Percentiles rank a stretch among this genome's conserved stretches.
These are phyloP conservation scores for Phytopythium litorale DNA, from an alignment of 352 stramenopile species.

Conservation along the genomic window DNA sequence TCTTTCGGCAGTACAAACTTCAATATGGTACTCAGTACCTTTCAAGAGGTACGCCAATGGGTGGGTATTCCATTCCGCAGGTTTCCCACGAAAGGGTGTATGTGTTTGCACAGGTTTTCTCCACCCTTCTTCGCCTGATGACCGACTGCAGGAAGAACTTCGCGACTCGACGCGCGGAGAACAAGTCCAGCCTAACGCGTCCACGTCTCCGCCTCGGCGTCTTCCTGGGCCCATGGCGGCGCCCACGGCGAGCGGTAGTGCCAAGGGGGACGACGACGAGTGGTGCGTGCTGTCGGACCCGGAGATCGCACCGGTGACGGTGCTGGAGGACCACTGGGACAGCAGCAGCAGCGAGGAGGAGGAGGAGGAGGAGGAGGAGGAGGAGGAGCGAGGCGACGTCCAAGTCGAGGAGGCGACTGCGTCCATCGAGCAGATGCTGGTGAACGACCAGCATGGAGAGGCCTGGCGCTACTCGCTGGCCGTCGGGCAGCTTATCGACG, in stretches of 20 bases:
- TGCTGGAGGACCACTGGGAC: slow-evolving; percentile 9
- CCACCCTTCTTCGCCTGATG: too few species aligned
- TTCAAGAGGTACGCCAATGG: neutral
- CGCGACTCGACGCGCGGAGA: neutral
- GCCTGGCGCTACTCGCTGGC: slow-evolving; percentile 59
- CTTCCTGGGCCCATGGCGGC: neutral
- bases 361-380: neutral
- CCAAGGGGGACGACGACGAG: slow-evolving; percentile 4
- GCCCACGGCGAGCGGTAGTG: neutral
- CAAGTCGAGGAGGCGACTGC: slow-evolving; percentile 3
- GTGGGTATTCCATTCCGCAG: neutral
- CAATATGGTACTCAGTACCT: neutral
- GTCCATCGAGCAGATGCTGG: neutral
- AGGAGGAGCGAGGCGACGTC: neutral
- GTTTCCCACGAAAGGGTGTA: neutral
- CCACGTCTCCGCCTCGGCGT: neutral
- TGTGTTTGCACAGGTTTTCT: neutral
- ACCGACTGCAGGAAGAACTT: neutral
- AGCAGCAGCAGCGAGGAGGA: neutral
- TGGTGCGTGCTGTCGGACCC: slow-evolving; percentile 9
- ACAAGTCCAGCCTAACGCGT: neutral
- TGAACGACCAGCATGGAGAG: slow-evolving; percentile 21
- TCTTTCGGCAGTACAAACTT: too few species aligned
- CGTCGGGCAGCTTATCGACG: slow-evolving; percentile 61
- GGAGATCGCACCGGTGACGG: slow-evolving; percentile 2